Percentiles rank a stretch among this genome's conserved stretches.
These are phyloP conservation scores for Didymella sp. DNA, from an alignment of 2,329 filamentous ascomycete species.

Conservation along the genomic window DNA sequence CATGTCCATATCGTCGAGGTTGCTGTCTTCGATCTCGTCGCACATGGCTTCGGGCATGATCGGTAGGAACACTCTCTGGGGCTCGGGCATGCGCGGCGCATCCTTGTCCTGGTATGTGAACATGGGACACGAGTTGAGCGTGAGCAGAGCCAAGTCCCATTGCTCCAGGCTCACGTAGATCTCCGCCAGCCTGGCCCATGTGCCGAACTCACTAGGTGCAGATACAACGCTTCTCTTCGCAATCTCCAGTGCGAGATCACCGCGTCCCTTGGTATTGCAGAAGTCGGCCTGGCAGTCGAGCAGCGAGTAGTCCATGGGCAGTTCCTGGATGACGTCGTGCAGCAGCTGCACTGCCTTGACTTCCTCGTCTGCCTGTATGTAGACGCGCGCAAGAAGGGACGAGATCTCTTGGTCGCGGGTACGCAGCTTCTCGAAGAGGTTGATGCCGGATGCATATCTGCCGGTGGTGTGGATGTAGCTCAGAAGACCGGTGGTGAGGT, in stretches of 20 bases:
- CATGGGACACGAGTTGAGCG: conserved; percentile 98
- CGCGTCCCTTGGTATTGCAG: conserved; percentile 83
- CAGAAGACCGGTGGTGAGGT: conserved; percentile 89
- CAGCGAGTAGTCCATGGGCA: conserved; percentile 97
- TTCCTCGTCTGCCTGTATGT: conserved; percentile 95
- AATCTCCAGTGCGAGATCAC: conserved; percentile 87
- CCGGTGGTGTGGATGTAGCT: conserved; percentile 96
- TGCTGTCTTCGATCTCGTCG: conserved; percentile 95
- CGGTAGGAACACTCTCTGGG: conserved; percentile 84
- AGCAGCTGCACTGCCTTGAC: conserved; percentile 91
- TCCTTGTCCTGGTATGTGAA: conserved; percentile 99
- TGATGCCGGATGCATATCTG: conserved; percentile 92
- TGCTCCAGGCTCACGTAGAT: conserved; percentile 94
- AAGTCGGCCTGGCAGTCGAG: conserved; percentile 95
- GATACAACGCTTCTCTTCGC: conserved; percentile 94
- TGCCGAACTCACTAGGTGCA: conserved; percentile 95
- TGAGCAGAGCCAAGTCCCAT: conserved; percentile 94
- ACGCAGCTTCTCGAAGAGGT: conserved; percentile 94
- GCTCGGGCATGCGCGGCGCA: conserved; percentile 90
- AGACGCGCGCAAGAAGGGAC: conserved; percentile 86
- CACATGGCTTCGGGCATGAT: conserved; percentile 87
- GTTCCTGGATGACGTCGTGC: conserved; percentile 85
- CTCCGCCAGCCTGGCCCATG: conserved; percentile 92
- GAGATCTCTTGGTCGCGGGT: conserved; percentile 92
- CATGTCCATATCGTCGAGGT: conserved; percentile 77